These are phyloP conservation scores for Sporothrix inflata DNA, from an alignment of 2,329 filamentous ascomycete genomes.

Conservation along the genomic window DNA sequence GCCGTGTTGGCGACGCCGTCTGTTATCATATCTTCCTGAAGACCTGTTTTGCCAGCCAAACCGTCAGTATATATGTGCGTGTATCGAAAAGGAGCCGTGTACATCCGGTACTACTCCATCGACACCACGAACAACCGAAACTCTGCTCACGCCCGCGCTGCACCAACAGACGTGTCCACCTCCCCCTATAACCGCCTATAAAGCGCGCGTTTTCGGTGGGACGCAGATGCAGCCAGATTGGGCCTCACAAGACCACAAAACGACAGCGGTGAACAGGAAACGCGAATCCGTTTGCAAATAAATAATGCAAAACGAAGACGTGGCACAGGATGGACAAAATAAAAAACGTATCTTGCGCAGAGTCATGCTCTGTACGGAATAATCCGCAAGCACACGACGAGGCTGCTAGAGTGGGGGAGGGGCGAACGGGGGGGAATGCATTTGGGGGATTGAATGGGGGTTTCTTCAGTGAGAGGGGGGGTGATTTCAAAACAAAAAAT, in stretches of 20 bases:
- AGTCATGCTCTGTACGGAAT: slow-evolving; percentile 27
- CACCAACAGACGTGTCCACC: slow-evolving; percentile 11
- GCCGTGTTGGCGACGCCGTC: slow-evolving; percentile 57
- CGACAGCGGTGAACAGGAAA: slow-evolving; percentile 7
- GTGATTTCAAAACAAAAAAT: background rate
- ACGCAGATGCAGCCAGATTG: slow-evolving; percentile 10
- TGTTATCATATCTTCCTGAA: slow-evolving; percentile 59
- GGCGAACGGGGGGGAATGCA: slow-evolving; percentile 10
- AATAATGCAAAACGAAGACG: background rate
- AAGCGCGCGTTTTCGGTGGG: slow-evolving; percentile 14
- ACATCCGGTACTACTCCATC: background rate
- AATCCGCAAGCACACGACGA: slow-evolving; percentile 20
- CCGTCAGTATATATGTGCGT: slow-evolving; percentile 15
- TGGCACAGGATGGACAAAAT: background rate
- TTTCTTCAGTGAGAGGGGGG: background rate
- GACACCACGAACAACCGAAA: background rate
- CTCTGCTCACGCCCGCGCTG: background rate
- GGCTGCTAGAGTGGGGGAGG: slow-evolving; percentile 31
- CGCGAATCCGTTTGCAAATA: background rate
- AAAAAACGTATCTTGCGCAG: slow-evolving; percentile 16
- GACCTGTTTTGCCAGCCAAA: slow-evolving; percentile 57
- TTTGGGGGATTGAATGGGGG: slow-evolving; percentile 11
- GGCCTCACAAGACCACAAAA: background rate
- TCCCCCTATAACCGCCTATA: slow-evolving; percentile 22
- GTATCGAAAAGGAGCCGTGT: background rate